phyloP scores from a whole-genome alignment of 2,329 filamentous ascomycete genomes.

The Fusarium oxysporum region DNA sequence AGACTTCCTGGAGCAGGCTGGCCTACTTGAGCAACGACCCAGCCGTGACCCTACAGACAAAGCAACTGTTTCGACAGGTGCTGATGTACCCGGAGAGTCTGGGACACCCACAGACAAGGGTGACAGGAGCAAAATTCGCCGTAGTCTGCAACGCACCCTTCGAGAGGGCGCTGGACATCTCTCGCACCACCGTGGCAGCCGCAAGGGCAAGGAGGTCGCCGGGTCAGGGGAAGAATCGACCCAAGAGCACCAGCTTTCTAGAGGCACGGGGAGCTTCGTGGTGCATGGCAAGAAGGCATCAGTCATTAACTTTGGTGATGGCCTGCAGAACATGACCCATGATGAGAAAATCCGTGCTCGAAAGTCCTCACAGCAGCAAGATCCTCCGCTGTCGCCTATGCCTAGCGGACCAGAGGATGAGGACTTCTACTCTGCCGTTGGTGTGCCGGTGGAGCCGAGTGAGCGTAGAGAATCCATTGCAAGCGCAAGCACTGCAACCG shows the following conservation, averaged over 20 bases:
- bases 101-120: constrained; percentile 56
- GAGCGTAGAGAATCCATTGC: constrained; percentile 71
- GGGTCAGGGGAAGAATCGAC: constrained; percentile 53
- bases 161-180: constrained; percentile 79
- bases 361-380: constrained; percentile 61
- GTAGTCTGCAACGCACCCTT: constrained; percentile 89
- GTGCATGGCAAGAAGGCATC: constrained; percentile 98
- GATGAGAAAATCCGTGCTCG: constrained; percentile 78
- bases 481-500: constrained; percentile 75
- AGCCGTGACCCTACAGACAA: constrained; percentile 49
- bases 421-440: constrained; percentile 66
- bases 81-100: constrained; percentile 47
- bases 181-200: constrained; percentile 77
- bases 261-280: constrained; percentile 89
- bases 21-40: constrained; percentile 64
- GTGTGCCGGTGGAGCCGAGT: constrained; percentile 56
- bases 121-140: constrained; percentile 77
- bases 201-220: constrained; percentile 75
- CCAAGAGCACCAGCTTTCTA: constrained; percentile 76
- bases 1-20: constrained; percentile 74
- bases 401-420: constrained; percentile 54
- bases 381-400: constrained; percentile 52
- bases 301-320: constrained; percentile 95
- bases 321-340: constrained; percentile 81
- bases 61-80: constrained; percentile 51